These are phyloP conservation scores for Chondrostereum purpureum DNA, from an alignment of 1,284 basidiomycete species.

Conservation along the genomic window DNA sequence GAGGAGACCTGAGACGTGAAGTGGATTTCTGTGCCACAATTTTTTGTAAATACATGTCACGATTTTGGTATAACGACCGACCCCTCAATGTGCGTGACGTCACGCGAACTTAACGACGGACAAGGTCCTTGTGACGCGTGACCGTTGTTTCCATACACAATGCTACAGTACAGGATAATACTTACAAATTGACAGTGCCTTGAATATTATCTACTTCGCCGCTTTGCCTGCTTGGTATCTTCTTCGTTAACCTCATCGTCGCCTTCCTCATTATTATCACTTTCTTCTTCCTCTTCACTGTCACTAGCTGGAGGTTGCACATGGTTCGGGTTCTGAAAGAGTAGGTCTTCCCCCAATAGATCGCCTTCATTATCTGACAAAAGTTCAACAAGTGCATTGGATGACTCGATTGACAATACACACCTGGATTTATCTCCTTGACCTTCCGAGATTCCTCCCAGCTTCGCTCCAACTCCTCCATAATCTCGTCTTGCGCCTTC, in stretches of 20 bases:
- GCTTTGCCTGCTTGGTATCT: no score
- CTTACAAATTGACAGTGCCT: no score
- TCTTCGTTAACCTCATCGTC: not conserved
- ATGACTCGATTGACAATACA: not conserved
- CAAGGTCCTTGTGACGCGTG: no score
- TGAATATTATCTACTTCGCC: no score
- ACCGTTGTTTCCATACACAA: no score
- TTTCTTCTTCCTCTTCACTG: conserved; percentile 16
- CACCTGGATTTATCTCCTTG: conserved; percentile 37
- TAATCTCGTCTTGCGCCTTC: conserved; percentile 66
- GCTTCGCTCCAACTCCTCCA: conserved; percentile 66
- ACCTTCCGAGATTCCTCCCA: conserved; percentile 45
- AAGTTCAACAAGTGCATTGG: conserved; percentile 4
- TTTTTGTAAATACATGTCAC: no score
- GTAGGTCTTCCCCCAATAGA: conserved; percentile 28
- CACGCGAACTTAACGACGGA: no score
- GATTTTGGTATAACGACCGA: no score
- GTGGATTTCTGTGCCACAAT: no score
- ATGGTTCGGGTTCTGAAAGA: conserved; percentile 39
- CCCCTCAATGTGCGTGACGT: no score
- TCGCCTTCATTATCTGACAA: conserved; percentile 17
- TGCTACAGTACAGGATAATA: no score
- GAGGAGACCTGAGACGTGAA: no score
- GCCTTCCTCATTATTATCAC: not conserved
- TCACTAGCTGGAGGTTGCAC: conserved; percentile 17